phyloP scores from a whole-genome alignment of 257 asterid genomes.

The Nicotiana noctiflora region DNA sequence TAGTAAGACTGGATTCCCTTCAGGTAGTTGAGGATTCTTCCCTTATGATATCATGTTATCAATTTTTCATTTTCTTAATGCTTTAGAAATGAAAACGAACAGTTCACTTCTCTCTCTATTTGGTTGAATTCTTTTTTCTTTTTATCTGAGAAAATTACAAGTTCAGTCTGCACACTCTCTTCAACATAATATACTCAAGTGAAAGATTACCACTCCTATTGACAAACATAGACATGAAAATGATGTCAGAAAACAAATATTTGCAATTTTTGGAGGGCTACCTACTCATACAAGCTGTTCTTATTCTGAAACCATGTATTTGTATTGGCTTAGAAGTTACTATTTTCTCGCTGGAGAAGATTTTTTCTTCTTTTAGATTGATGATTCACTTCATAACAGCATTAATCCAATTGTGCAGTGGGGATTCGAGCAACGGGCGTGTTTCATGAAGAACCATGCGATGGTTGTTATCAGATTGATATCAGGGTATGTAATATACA shows the following conservation, averaged over 20 bases:
- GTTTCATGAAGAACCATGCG: slow-evolving; percentile 78
- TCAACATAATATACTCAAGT: not conserved
- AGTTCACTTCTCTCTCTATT: not conserved
- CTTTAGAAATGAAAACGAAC: not conserved
- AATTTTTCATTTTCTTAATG: not conserved
- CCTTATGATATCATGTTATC: not conserved
- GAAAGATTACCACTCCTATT: not conserved
- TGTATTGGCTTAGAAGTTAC: not conserved
- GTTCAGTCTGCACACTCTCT: not conserved
- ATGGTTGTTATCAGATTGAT: slow-evolving; percentile 55
- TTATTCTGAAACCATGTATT: not conserved
- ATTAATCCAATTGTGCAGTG: slow-evolving; percentile 36
- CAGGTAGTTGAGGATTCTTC: not conserved
- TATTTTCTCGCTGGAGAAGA: not conserved
- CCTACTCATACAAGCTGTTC: not conserved
- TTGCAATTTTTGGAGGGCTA: not conserved
- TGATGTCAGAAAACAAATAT: not conserved
- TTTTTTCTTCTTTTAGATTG: not conserved
- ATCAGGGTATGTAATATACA: slow-evolving; percentile 43
- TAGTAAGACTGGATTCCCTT: not conserved
- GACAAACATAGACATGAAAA: not conserved
- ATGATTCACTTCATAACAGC: not conserved
- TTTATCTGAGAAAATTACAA: not conserved
- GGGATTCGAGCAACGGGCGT: slow-evolving; percentile 64
- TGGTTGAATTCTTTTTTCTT: not conserved